phyloP scores from a whole-genome alignment of 2,329 filamentous ascomycete genomes.

The Monosporascus sp. region DNA sequence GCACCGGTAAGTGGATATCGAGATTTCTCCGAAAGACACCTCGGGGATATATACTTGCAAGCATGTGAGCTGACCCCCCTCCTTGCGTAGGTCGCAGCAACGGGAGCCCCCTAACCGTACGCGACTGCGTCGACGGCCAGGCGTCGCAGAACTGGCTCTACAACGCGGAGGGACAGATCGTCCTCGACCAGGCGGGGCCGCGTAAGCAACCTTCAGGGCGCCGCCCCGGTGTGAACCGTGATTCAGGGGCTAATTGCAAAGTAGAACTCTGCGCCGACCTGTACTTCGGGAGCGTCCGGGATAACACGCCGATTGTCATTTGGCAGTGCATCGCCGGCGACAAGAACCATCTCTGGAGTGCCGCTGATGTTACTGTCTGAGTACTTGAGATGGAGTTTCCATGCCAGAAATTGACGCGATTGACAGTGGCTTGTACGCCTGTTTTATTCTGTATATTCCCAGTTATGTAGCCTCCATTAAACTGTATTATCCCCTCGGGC shows the following conservation, averaged over 20 bases:
- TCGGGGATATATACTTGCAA: not conserved
- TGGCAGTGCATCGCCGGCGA: conserved; percentile 8
- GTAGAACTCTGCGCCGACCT: conserved; percentile 7
- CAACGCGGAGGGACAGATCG: conserved; percentile 34
- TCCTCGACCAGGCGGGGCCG: conserved; percentile 28
- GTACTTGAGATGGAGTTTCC: too few relatives aligned
- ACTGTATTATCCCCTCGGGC: too few relatives aligned
- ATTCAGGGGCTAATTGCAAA: not conserved
- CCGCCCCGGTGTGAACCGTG: not conserved
- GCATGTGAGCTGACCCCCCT: not conserved
- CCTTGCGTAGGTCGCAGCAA: not conserved
- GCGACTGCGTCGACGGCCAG: conserved; percentile 27
- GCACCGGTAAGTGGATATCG: conserved; percentile 10
- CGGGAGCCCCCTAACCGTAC: conserved; percentile 30
- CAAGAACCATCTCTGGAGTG: conserved; percentile 6
- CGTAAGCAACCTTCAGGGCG: conserved; percentile 23
- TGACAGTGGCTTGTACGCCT: too few relatives aligned
- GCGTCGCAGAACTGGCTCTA: conserved; percentile 31
- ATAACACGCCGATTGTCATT: conserved; percentile 5
- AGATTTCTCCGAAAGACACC: conserved; percentile 9
- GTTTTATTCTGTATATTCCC: too few relatives aligned
- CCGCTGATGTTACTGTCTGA: too few relatives aligned
- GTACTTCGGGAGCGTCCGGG: conserved; percentile 3
- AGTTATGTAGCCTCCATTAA: too few relatives aligned
- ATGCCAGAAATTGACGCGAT: too few relatives aligned